A percentile compares a stretch with the other conserved stretches of the same genome.
Evolutionary conservation across 2,329 filamentous ascomycete species (phyloP).

Genomic region (Verticillium nonalfalfae): DNA sequence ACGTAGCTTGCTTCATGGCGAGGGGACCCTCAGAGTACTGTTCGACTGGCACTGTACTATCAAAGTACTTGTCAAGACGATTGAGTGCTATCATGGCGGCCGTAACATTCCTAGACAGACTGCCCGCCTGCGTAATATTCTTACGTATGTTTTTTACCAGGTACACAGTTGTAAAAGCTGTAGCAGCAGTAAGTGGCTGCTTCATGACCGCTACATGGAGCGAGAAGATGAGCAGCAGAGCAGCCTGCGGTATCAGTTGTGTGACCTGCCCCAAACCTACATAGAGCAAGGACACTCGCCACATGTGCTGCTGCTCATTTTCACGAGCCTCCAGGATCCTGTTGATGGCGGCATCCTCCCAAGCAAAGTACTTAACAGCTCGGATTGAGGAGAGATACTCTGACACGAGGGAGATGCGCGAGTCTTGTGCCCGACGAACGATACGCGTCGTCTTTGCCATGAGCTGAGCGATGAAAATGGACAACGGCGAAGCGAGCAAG

Average conservation of each 20-base stretch:
- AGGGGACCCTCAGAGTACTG: constrained; percentile 43
- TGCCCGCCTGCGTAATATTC: constrained; percentile 44
- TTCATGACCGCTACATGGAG: constrained; percentile 41
- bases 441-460: constrained; percentile 42
- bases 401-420: constrained; percentile 49
- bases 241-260: constrained; percentile 44
- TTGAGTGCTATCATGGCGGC: constrained; percentile 40
- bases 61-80: constrained; percentile 48
- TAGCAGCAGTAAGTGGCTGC: constrained; percentile 44
- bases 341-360: constrained; percentile 48
- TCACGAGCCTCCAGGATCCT: constrained; percentile 42
- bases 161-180: constrained; percentile 50
- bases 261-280: constrained; percentile 40
- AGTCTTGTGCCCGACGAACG: constrained; percentile 50
- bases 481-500: constrained; percentile 40
- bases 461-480: constrained; percentile 38
- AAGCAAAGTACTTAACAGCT: constrained; percentile 55
- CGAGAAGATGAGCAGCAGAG: constrained; percentile 47
- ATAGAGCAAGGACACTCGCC: constrained; percentile 43
- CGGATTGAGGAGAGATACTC: constrained; percentile 53
- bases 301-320: constrained; percentile 47
- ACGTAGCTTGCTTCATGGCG: constrained; percentile 36
- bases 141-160: constrained; percentile 46
- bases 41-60: constrained; percentile 39
- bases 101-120: constrained; percentile 32